phyloP scores from a whole-genome alignment of 345 rosid genomes.

The Arabidopsis suecica region DNA sequence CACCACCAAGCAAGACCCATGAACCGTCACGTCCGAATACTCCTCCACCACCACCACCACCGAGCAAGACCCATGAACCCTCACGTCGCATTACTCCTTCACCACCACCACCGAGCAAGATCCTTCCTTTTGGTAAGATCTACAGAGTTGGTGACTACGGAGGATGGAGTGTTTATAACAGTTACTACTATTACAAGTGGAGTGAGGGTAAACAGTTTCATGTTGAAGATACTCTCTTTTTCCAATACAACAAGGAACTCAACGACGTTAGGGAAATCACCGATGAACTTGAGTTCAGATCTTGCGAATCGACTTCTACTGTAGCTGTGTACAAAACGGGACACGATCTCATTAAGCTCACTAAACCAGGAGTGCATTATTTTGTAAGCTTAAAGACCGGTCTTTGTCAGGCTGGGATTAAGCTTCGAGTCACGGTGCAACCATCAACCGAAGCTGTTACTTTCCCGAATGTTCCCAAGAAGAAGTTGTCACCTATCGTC shows the following conservation, averaged over 20 bases:
- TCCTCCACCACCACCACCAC: background rate
- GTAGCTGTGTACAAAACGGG: background rate
- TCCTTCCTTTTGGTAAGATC: background rate
- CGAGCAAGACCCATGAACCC: background rate
- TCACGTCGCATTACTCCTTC: background rate
- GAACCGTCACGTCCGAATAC: background rate
- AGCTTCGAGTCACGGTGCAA: background rate
- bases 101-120: background rate
- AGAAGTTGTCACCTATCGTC: background rate
- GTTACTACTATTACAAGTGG: background rate
- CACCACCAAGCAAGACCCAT: background rate
- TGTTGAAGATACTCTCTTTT: background rate
- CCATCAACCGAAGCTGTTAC: background rate
- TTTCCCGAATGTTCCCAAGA: background rate
- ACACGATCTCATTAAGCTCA: background rate
- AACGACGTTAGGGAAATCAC: background rate
- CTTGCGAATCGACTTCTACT: background rate
- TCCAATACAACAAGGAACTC: background rate
- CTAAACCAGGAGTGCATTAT: background rate
- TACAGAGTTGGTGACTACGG: background rate
- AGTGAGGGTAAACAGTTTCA: background rate
- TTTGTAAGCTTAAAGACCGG: background rate
- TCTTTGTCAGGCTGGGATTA: background rate
- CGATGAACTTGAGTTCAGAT: background rate
- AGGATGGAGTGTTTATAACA: conserved; percentile 2